A percentile compares a stretch with the other conserved stretches of the same genome.
These are phyloP conservation scores for Hygrophoropsis aurantiaca DNA, from an alignment of 768 basidiomycete species.

Conservation along the genomic window DNA sequence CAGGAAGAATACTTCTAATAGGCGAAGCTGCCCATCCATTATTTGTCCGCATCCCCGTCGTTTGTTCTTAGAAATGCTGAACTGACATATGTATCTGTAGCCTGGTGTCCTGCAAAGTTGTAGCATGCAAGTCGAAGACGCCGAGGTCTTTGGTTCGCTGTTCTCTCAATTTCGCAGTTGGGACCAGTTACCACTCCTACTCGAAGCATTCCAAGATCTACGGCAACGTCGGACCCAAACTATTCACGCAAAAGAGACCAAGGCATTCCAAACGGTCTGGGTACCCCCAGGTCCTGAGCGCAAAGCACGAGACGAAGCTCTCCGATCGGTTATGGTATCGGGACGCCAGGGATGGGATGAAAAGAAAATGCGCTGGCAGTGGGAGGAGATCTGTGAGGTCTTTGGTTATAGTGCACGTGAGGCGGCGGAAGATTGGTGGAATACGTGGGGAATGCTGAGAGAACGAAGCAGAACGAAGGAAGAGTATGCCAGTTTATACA, in stretches of 20 bases:
- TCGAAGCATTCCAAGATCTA: slow-evolving; percentile 57
- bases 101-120: slow-evolving; percentile 41
- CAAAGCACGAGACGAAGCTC: slow-evolving; percentile 39
- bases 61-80: background rate
- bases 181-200: slow-evolving; percentile 45
- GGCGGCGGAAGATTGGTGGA: slow-evolving; percentile 61
- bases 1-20: slow-evolving; percentile 47
- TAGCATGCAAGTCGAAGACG: slow-evolving; percentile 29
- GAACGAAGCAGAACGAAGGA: slow-evolving; percentile 28
- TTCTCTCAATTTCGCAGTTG: slow-evolving; percentile 40
- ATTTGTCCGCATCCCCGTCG: slow-evolving; percentile 32
- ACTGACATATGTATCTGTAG: slow-evolving; percentile 29
- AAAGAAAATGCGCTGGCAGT: slow-evolving; percentile 42
- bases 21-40: slow-evolving; percentile 60
- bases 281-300: slow-evolving; percentile 41
- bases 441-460: slow-evolving; percentile 47
- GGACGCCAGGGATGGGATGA: slow-evolving; percentile 42
- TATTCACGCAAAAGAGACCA: slow-evolving; percentile 42
- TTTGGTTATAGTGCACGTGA: slow-evolving; percentile 52
- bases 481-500: background rate
- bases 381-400: slow-evolving; percentile 50
- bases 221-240: slow-evolving; percentile 43
- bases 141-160: slow-evolving; percentile 26
- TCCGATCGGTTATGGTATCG: slow-evolving; percentile 19
- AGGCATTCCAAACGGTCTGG: slow-evolving; percentile 40